phyloP scores from a whole-genome alignment of 768 basidiomycete genomes.

The Pleurotus ostreatus region DNA sequence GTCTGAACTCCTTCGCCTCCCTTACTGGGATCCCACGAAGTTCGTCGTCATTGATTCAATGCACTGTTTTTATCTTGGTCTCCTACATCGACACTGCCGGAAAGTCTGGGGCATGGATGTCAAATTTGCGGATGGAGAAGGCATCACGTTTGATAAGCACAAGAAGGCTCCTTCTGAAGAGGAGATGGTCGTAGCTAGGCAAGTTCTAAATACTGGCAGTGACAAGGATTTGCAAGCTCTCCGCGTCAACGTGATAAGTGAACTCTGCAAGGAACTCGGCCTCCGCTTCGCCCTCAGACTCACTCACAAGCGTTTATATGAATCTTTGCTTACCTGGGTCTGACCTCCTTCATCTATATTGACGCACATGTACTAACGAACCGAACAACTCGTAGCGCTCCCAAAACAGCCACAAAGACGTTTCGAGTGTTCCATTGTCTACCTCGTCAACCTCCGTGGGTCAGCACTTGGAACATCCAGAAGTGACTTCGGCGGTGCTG shows the following conservation, averaged over 20 bases:
- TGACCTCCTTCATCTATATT: too few species aligned
- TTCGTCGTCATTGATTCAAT: conserved; percentile 29
- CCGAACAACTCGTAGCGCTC: too few species aligned
- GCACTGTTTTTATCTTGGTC: conserved; percentile 29
- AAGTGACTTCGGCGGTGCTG: too few species aligned
- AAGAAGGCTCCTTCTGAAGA: background rate
- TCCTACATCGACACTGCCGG: conserved; percentile 21
- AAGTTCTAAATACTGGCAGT: too few species aligned
- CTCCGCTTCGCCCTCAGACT: conserved; percentile 10
- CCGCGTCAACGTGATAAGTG: background rate
- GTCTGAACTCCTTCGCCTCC: conserved; percentile 23
- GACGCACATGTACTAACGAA: too few species aligned
- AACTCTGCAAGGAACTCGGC: background rate
- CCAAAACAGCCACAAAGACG: too few species aligned
- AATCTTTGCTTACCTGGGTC: too few species aligned
- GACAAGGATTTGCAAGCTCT: background rate
- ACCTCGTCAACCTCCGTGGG: too few species aligned
- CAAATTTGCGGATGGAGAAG: conserved; percentile 4
- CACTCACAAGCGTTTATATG: too few species aligned
- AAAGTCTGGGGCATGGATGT: background rate
- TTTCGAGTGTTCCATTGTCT: too few species aligned
- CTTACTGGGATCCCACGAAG: conserved; percentile 27
- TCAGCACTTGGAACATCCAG: too few species aligned
- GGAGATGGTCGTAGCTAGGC: background rate
- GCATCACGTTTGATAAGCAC: background rate